A percentile compares a stretch with the other conserved stretches of the same genome.
Conservation (phyloP, 2,329 filamentous ascomycete genomes). For the Neofusicoccum laricinum region DNA sequence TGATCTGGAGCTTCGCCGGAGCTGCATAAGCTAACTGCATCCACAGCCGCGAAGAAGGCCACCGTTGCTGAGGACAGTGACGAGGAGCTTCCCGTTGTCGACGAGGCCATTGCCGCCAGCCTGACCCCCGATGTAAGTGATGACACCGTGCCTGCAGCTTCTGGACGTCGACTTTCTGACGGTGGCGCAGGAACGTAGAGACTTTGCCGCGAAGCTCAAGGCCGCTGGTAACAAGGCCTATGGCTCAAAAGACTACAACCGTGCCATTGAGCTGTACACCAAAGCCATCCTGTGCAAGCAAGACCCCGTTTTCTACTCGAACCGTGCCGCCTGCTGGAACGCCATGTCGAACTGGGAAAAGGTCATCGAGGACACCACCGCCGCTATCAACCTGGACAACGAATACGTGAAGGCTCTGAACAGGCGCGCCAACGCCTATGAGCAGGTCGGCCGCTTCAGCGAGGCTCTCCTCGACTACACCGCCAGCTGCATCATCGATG, state of each 20-base stretch:
- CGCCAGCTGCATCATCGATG: conserved; percentile 97
- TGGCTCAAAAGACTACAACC: conserved; percentile 87
- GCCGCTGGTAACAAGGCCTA: conserved; percentile 95
- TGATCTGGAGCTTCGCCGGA: not conserved
- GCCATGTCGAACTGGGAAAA: conserved; percentile 90
- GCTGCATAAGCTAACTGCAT: not conserved
- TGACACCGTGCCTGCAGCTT: not conserved
- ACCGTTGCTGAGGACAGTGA: conserved; percentile 35
- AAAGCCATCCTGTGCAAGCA: conserved; percentile 96
- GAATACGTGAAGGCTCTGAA: conserved; percentile 98
- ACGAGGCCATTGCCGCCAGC: conserved; percentile 42
- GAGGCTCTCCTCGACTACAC: conserved; percentile 97
- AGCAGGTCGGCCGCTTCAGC: conserved; percentile 85
- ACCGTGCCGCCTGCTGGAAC: conserved; percentile 96
- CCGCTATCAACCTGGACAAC: conserved; percentile 86
- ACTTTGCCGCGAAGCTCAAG: conserved; percentile 89
- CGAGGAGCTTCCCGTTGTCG: conserved; percentile 50
- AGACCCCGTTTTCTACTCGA: conserved; percentile 98
- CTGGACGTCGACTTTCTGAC: conserved; percentile 23
- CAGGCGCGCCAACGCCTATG: conserved; percentile 92
- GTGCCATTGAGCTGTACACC: conserved; percentile 90
- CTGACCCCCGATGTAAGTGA: conserved; percentile 42
- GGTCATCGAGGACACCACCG: conserved; percentile 94
- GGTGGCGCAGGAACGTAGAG: conserved; percentile 68
- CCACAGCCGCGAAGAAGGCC: conserved; percentile 34